Conservation (phyloP, 2,329 filamentous ascomycete genomes). For the Colletotrichum acutatum region DNA sequence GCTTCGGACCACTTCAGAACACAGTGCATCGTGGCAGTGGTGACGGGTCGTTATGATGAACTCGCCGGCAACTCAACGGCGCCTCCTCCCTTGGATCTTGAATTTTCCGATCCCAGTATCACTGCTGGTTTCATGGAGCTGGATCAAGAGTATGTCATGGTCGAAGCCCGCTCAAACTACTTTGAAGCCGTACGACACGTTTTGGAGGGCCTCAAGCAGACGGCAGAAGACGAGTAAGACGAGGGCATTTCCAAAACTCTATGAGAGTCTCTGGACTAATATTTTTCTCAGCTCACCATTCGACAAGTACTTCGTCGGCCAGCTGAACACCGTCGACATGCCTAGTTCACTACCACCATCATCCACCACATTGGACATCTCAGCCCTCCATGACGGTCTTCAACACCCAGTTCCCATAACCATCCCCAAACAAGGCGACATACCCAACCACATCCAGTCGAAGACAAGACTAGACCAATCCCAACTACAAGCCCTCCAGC, state of each 20-base stretch:
- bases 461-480: slow-evolving; percentile 70
- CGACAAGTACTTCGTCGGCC: slow-evolving; percentile 68
- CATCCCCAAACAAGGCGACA: slow-evolving; percentile 4
- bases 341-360: neutral
- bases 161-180: slow-evolving; percentile 79
- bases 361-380: neutral
- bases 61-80: neutral
- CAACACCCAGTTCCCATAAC: neutral
- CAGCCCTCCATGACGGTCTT: neutral
- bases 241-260: neutral
- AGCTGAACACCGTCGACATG: slow-evolving; percentile 42
- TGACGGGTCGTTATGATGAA: slow-evolving; percentile 65
- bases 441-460: slow-evolving; percentile 29
- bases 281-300: slow-evolving; percentile 62
- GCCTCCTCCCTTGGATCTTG: slow-evolving; percentile 63
- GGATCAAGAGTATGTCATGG: slow-evolving; percentile 77
- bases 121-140: slow-evolving; percentile 71
- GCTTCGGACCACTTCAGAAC: slow-evolving; percentile 69
- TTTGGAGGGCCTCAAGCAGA: slow-evolving; percentile 77
- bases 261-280: neutral
- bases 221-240: slow-evolving; percentile 61
- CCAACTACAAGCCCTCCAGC: slow-evolving; percentile 74
- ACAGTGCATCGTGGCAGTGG: slow-evolving; percentile 75
- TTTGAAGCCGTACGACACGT: slow-evolving; percentile 82
- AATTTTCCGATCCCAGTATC: neutral